Base-by-base conservation (phyloP, 345 rosid species). In the Gossypium longicalyx region DNA sequence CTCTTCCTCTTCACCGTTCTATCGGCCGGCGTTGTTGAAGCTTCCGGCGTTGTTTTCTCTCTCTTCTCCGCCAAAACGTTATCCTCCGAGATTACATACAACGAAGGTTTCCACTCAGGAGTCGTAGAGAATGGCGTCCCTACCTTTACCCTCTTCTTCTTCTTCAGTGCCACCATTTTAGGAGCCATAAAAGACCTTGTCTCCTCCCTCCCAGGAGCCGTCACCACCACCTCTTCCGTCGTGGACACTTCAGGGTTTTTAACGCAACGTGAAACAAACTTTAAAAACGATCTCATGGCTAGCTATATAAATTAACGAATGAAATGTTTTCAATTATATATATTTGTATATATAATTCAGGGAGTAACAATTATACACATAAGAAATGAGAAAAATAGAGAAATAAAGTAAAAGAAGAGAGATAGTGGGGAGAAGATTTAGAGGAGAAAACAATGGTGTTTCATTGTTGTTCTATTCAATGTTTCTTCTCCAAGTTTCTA, bases 71-170 rank as follows among this genome's bases (percentile, higher is more conserved):
- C 64, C 74, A 48, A 76, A 75, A 79, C 78, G 22, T 68, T 83
- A 62, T 86, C 83, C 82, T 93, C 98, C 0, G 91, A 85, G 74
- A 93, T 93, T 23, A 88, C 77, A 44, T 71, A 16, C 60, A 93
- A 80, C 7, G 93, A 81, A 6, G 98, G 98, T 76, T 77, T 86
- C 97, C 94, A 91, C 67, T 89, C 90, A 0, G 45, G 45, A 25
- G 45, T 51, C 23, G 0, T 27, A 49, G 58, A 49, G 22, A 38
- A 38, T 4, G 60, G 60, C 11, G 47, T 10, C 27, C 67, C 76
- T 1, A 69, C 74, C 63, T 82, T 80, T 25, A 75, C 81, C 56
- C 79, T 65, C 78, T 79, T 82, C 77, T 79, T 62, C 77, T 76
- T 75, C 60, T 44, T 62, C 71, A 71, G 52, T 65, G 38, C 73